phyloP scores from a whole-genome alignment of 2,329 filamentous ascomycete species.

The Phyllosticta citribraziliensis region DNA sequence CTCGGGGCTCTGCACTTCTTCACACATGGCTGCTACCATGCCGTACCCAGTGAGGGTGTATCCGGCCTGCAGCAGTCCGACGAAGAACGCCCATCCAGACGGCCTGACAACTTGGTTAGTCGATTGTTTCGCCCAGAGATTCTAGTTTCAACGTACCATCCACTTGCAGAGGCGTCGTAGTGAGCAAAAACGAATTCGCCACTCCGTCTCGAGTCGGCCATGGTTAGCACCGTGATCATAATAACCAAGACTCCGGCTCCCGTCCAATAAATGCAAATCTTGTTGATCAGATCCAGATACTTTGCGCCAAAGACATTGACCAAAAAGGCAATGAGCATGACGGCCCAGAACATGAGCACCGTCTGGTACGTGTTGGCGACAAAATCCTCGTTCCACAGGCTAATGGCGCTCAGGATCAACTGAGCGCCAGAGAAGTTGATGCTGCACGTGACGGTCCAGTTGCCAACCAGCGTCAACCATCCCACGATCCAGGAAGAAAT shows the following conservation, averaged over 20 bases:
- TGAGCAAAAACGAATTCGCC: conserved; percentile 58
- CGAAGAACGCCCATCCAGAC: conserved; percentile 61
- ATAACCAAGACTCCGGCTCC: conserved; percentile 57
- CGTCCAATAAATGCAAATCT: conserved; percentile 66
- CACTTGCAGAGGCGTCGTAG: conserved; percentile 55
- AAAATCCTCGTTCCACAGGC: conserved; percentile 60
- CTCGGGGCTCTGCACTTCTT: conserved; percentile 60
- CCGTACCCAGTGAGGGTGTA: conserved; percentile 58
- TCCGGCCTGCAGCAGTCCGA: conserved; percentile 56
- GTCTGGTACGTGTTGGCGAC: conserved; percentile 60
- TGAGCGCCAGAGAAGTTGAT: conserved; percentile 68
- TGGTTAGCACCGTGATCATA: conserved; percentile 51
- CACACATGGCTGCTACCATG: conserved; percentile 63
- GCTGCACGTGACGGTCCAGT: conserved; percentile 55
- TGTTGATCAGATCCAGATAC: conserved; percentile 60
- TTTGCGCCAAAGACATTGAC: conserved; percentile 56
- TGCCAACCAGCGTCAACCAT: conserved; percentile 63
- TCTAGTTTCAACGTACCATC: conserved; percentile 39
- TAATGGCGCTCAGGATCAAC: conserved; percentile 56
- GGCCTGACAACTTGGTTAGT: conserved; percentile 33
- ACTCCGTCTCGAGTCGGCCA: conserved; percentile 48
- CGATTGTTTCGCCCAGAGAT: conserved; percentile 8
- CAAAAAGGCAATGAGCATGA: conserved; percentile 54
- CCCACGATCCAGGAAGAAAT: conserved; percentile 61
- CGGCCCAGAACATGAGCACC: conserved; percentile 61